Evolutionary conservation across 2,329 filamentous ascomycete species (phyloP).

Genomic region (Akanthomyces muscarius): DNA sequence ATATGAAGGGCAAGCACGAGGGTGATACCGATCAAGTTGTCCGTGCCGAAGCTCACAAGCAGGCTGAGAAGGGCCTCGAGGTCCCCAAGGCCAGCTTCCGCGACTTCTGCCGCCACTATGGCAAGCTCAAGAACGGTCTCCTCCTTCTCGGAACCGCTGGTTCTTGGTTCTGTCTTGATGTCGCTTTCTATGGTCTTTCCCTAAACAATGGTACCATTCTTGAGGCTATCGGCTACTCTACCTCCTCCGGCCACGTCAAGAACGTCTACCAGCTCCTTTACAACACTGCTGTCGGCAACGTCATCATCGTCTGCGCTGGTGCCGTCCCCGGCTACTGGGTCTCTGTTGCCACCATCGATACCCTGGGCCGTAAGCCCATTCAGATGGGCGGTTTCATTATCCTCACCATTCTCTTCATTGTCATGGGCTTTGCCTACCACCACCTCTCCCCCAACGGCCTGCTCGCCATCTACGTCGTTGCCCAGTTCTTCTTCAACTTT

Average conservation of each 20-base stretch:
- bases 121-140: conserved; percentile 65
- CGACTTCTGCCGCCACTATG: conserved; percentile 70
- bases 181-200: conserved; percentile 63
- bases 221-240: conserved; percentile 65
- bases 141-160: conserved; percentile 72
- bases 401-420: conserved; percentile 56
- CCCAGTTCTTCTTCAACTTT: conserved; percentile 59
- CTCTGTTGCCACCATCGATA: conserved; percentile 70
- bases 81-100: conserved; percentile 66
- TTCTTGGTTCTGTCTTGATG: conserved; percentile 74
- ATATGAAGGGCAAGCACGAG: conserved; percentile 61
- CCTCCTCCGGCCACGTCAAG: conserved; percentile 39
- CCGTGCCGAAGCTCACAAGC: conserved; percentile 55
- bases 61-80: conserved; percentile 51
- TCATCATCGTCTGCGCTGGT: conserved; percentile 74
- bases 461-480: conserved; percentile 51
- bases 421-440: conserved; percentile 61
- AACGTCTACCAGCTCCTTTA: conserved; percentile 66
- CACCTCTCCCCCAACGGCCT: conserved; percentile 49
- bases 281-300: conserved; percentile 73
- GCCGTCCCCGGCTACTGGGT: conserved; percentile 82
- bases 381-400: conserved; percentile 62
- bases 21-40: conserved; percentile 63
- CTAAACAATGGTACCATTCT: conserved; percentile 75
- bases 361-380: conserved; percentile 71